Evolutionary conservation across 768 basidiomycete species (phyloP).

Genomic region (Mycena leptocephala): DNA sequence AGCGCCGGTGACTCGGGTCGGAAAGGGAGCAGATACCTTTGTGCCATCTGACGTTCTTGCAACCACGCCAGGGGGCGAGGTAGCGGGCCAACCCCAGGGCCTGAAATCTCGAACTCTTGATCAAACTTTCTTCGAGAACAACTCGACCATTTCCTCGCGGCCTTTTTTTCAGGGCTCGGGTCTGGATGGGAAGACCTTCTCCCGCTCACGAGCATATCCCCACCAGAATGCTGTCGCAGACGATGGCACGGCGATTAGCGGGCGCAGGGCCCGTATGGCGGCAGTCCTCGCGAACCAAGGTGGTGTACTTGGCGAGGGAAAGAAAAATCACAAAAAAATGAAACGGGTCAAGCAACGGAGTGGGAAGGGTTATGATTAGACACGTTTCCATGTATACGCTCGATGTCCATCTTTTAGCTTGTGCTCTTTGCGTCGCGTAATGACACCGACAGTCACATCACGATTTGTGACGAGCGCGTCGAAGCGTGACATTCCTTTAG

Average conservation of each 20-base stretch:
- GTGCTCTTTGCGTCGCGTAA: no score
- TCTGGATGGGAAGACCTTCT: conserved; percentile 72
- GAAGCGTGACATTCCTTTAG: not conserved
- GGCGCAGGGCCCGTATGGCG: conserved; percentile 59
- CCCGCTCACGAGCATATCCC: conserved; percentile 79
- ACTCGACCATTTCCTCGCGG: conserved; percentile 65
- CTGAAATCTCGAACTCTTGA: conserved; percentile 83
- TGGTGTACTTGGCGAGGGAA: conserved; percentile 59
- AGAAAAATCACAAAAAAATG: conserved; percentile 90
- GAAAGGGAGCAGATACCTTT: conserved; percentile 89
- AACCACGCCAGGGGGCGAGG: conserved; percentile 37
- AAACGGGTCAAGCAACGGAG: conserved; percentile 91
- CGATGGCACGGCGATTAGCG: conserved; percentile 79
- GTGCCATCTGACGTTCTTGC: conserved; percentile 61
- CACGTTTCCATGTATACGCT: not conserved
- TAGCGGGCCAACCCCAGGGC: conserved; percentile 53
- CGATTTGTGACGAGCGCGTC: not conserved
- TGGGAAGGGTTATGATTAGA: conserved; percentile 89
- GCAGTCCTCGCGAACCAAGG: conserved; percentile 60
- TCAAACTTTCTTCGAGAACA: conserved; percentile 83
- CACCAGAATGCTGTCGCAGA: conserved; percentile 88
- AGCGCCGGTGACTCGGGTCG: conserved; percentile 90
- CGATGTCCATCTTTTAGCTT: no score
- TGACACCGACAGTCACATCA: no score
- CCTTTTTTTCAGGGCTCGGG: conserved; percentile 77